Evolutionary conservation across 352 stramenopile species (phyloP).

Genomic region (Globisporangium alternatum): DNA sequence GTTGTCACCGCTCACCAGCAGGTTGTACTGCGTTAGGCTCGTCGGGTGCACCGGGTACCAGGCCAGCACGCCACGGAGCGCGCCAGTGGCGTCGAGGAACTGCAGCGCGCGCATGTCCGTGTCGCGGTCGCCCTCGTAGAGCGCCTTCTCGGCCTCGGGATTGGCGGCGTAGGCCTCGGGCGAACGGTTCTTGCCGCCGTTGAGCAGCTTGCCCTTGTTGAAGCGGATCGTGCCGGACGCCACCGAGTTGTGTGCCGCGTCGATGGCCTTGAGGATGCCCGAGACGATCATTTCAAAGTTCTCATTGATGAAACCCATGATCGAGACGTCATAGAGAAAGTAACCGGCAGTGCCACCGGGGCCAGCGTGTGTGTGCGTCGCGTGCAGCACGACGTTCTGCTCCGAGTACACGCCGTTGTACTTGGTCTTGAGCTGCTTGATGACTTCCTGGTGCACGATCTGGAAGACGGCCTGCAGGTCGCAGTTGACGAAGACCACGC

Average conservation of each 20-base stretch:
- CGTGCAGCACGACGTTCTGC: slow-evolving; percentile 72
- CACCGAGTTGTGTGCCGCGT: slow-evolving; percentile 46
- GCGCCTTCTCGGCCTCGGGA: slow-evolving; percentile 42
- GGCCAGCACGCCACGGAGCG: slow-evolving; percentile 61
- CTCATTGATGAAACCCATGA: slow-evolving; percentile 39
- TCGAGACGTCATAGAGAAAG: slow-evolving; percentile 61
- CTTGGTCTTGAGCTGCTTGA: slow-evolving; percentile 27
- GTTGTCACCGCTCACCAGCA: slow-evolving; percentile 79
- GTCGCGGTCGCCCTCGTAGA: slow-evolving; percentile 64
- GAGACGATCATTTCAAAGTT: slow-evolving; percentile 65
- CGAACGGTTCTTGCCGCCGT: slow-evolving; percentile 64
- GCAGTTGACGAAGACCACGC: slow-evolving; percentile 47
- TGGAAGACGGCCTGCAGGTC: slow-evolving; percentile 46
- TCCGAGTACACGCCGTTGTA: slow-evolving; percentile 42
- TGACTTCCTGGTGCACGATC: slow-evolving; percentile 51
- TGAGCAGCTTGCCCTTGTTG: slow-evolving; percentile 23
- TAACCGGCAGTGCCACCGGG: slow-evolving; percentile 76
- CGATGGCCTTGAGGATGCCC: slow-evolving; percentile 63
- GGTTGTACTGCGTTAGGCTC: slow-evolving; percentile 68
- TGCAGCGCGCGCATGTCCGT: slow-evolving; percentile 61
- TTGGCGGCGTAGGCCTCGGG: slow-evolving; percentile 71
- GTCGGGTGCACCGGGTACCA: slow-evolving; percentile 66
- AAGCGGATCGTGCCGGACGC: slow-evolving; percentile 37
- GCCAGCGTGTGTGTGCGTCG: slow-evolving; percentile 81
- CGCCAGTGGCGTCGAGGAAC: slow-evolving; percentile 33